Conservation (phyloP, 78 protist genomes). For the Mantamonas sphyraenae region DNA sequence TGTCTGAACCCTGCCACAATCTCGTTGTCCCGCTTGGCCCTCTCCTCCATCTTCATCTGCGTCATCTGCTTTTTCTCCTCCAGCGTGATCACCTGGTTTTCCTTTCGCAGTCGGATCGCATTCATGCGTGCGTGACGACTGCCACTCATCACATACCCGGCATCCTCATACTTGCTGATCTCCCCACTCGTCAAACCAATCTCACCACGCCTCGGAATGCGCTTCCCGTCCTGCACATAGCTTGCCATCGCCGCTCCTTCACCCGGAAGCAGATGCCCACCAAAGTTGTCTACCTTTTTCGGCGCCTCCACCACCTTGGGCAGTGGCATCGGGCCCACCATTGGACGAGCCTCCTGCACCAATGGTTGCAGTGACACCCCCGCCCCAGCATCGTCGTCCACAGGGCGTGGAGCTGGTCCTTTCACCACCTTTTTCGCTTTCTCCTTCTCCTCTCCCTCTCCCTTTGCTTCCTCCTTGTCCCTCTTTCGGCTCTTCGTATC, state of each 20-base stretch:
- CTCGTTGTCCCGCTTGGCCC: constrained; percentile 43
- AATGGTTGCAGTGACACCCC: too few species aligned
- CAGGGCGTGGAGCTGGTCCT: too few species aligned
- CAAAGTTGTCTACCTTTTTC: too few species aligned
- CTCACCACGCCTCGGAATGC: constrained; percentile 94
- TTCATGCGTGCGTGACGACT: constrained; percentile 82
- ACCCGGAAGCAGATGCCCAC: constrained; percentile 76
- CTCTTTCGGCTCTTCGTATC: too few species aligned
- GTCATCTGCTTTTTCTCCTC: constrained; percentile 81
- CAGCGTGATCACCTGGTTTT: constrained; percentile 75
- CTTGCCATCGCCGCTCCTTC: constrained; percentile 80
- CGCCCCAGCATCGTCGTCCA: too few species aligned
- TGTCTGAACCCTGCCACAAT: constrained; percentile 51
- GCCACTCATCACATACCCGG: constrained; percentile 89
- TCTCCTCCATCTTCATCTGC: constrained; percentile 70
- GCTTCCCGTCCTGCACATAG: constrained; percentile 69
- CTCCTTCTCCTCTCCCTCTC: too few species aligned
- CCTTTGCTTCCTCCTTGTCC: too few species aligned
- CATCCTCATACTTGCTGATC: constrained; percentile 61
- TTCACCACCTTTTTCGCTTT: too few species aligned
- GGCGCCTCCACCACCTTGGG: too few species aligned
- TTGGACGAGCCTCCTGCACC: too few species aligned
- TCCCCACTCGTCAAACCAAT: constrained; percentile 74
- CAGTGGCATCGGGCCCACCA: too few species aligned
- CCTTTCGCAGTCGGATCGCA: constrained; percentile 89